Base-by-base conservation (phyloP, 371 early-diverging fungal species). In the Blakeslea trispora region DNA sequence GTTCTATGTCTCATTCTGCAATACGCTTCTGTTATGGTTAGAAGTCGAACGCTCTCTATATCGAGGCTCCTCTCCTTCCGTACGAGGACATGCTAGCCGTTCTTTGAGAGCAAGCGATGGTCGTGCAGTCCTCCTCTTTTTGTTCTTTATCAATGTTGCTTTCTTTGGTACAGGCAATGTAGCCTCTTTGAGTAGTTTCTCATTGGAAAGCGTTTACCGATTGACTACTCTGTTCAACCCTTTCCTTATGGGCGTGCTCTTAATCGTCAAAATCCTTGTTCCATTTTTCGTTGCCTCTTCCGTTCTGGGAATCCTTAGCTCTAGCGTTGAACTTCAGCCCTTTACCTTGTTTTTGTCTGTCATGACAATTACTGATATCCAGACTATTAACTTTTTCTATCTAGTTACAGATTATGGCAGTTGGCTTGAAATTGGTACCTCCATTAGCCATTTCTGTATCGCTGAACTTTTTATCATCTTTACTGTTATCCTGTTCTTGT, bases 111-210 rank as follows among this genome's bases (percentile, higher is more conserved):
- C 76, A 13, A 72, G 77, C 61, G 94, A 95, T 66, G 71, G 87
- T 41, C 86, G 93, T 31, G 85, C 87, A 0, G 88, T 90, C 5
- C 69, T 87, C 11, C 53, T 86, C 49, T 95, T 95, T 69, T 72
- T 96, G 50, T 88, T 94, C 68, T 91, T 95, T 57, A 87, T 95
- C 71, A 89, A 92, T 61, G 87, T 93, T 2, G 95, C 91, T 5
- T 97, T 97, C 77, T 97, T 97, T 77, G 96, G 96, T 32, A 96
- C 96, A 0, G 96, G 96, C 57, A 97, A 97, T 64, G 86, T 97
- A 13, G 98, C 98, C 1, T 89, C 90, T 2, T 57, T 97, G 51
- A 79, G 88, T 43, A 90, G 91, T 32, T 97, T 97, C 74, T 87
- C 90, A 0, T 72, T 97, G 19, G 86, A 85, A 53, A 88, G 91